Evolutionary conservation across 805 yeast genomes (phyloP), one percentile per base, ranked within the genome.

Genomic region (Candida maris): DNA sequence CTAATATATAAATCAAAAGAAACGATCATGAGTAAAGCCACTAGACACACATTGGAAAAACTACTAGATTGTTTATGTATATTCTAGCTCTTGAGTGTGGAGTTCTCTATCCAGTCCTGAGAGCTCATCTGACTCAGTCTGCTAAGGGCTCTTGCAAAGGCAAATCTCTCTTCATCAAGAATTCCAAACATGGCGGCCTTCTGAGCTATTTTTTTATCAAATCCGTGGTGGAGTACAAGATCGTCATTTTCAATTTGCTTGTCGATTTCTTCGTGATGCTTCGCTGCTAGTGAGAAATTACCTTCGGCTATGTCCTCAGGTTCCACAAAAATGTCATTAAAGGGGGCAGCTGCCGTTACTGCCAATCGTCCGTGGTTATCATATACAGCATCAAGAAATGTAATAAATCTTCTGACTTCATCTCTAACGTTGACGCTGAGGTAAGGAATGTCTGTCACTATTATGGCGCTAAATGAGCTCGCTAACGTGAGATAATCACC

Each of bases 41-140:
- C n/a, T n/a, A n/a, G n/a, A n/a, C n/a, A n/a, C n/a, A n/a, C n/a
- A n/a, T n/a, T n/a, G n/a, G n/a, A n/a, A n/a, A n/a, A n/a, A n/a
- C n/a, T n/a, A n/a, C n/a, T n/a, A n/a, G n/a, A n/a, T n/a, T n/a
- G n/a, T n/a, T n/a, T n/a, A n/a, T n/a, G n/a, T n/a, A n/a, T n/a
- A n/a, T 35, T 37, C 32, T 35, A 26, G 34, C 31, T 25, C 38
- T 42, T 25, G 31, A 42, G 37, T 26, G 35, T 42, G 15, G 40
- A 54, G 30, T 45, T 49, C 32, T 81, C 87, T 5, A 86, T 80
- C 98, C 98, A 91, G 35, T 84, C 95, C 18, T 80, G 81, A 4
- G 95, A 83, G 47, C 95, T 81, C 97, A 91, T 91, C 49, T 91
- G 97, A 28, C 89, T 75, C 47, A 93, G 69, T 57, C 98, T 77